Base-by-base conservation (phyloP, 768 basidiomycete genomes). In the Lactarius sanguifluus region DNA sequence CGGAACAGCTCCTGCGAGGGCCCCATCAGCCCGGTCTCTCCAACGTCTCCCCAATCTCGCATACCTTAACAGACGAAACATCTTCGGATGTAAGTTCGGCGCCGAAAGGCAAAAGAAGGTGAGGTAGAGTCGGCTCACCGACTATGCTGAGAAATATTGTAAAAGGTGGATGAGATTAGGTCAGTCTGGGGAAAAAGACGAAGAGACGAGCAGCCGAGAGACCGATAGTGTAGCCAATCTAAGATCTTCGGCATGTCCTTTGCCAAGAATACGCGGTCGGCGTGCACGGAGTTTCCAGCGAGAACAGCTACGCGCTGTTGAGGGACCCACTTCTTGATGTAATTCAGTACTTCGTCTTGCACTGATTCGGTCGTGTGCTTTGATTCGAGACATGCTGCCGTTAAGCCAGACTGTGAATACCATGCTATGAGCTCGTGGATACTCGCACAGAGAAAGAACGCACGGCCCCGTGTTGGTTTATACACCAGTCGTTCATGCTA, bases 401-500 rank as follows among this genome's bases (percentile, higher is more conserved):
- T 95, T 28, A 97, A 78, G 41, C 95, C 95, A 64, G 92, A 90
- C 90, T 92, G 69, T 18, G 34, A 61, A 41, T 28, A 66, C 32
- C 59, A 66, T 38, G 32, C n/a, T 57, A 52, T 57, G 50, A 32
- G 1, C 8, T 23, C 34, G 57, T 65, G 52, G 13, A 30, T 55
- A 32, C 1, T 12, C 9, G 12, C 18, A 41, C 36, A 8, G 41
- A 18, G 34, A 45, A 1, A 58, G 28, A 10, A 75, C 84, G 67
- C 69, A 91, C 92, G 73, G 81, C 77, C 40, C 87, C 89, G 70
- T 97, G 95, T 67, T 94, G 92, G 7, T 83, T 83, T 34, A 79
- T 86, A 76, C 94, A 97, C 95, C 95, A 97, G 68, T 87, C 81
- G 66, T 86, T 83, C 95, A 97, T 97, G 20, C 92, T 94, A 69